phyloP scores from a whole-genome alignment of 2,329 filamentous ascomycete species.

The Aspergillus fumigatus region DNA sequence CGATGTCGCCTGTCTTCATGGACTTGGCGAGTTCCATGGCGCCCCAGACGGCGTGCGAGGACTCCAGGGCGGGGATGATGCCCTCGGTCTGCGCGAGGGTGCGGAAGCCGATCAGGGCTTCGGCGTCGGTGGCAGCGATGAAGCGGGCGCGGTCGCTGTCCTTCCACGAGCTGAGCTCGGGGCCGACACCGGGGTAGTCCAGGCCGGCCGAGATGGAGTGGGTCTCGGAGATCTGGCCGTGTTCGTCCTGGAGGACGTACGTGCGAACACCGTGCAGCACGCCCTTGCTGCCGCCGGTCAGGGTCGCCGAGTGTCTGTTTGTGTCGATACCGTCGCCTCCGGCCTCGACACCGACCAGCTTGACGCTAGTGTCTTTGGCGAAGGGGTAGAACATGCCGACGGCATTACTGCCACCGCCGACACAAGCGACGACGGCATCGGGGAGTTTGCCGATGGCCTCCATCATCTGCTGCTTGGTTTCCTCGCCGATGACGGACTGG shows the following conservation, averaged over 20 bases:
- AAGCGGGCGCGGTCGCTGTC: conserved; percentile 82
- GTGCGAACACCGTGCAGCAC: conserved; percentile 94
- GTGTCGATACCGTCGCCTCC: conserved; percentile 92
- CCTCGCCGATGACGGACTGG: conserved; percentile 91
- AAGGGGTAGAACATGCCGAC: conserved; percentile 99
- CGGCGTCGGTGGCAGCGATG: conserved; percentile 82
- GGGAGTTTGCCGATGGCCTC: conserved; percentile 82
- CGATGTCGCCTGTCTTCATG: conserved; percentile 80
- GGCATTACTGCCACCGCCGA: conserved; percentile 92
- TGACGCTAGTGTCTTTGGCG: conserved; percentile 75
- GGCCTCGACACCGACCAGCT: conserved; percentile 89
- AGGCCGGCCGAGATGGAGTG: conserved; percentile 95
- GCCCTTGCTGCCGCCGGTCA: conserved; percentile 81
- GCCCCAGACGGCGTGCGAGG: conserved; percentile 86
- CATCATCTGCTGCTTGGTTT: conserved; percentile 89
- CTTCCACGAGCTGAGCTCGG: conserved; percentile 90
- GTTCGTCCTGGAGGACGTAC: conserved; percentile 86
- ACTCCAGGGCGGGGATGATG: conserved; percentile 94
- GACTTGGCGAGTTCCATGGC: conserved; percentile 87
- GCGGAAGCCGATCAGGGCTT: conserved; percentile 84
- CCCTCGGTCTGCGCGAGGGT: conserved; percentile 84
- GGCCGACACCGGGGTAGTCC: conserved; percentile 95
- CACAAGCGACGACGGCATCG: conserved; percentile 93
- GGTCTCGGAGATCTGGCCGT: conserved; percentile 91
- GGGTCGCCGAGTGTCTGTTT: conserved; percentile 76